Evolutionary conservation across 805 yeast genomes (phyloP).

Genomic region (Hermanozyma aechmeae): DNA sequence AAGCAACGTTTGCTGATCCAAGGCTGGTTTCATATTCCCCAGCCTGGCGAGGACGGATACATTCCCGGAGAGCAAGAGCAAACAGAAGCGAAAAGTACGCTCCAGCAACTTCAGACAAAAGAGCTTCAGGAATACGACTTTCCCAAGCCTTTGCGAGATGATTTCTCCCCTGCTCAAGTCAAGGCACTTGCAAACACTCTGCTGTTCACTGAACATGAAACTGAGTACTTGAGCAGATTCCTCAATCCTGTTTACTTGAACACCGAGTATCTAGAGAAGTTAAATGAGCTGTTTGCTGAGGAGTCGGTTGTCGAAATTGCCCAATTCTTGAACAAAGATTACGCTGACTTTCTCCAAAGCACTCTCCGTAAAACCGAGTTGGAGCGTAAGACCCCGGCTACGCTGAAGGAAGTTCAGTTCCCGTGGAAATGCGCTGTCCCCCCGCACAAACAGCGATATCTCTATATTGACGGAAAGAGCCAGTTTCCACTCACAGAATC

Average conservation of each 20-base stretch:
- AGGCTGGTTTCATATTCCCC: constrained; percentile 99
- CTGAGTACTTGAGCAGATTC: constrained; percentile 40
- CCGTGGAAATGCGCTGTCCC: constrained; percentile 94
- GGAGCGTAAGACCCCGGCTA: constrained; percentile 49
- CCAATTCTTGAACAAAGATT: constrained; percentile 50
- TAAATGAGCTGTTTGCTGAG: constrained; percentile 48
- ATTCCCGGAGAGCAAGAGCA: constrained; percentile 75
- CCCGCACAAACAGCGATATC: constrained; percentile 82
- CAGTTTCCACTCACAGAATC: constrained; percentile 22
- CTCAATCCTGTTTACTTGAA: constrained; percentile 44
- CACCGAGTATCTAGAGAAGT: constrained; percentile 19
- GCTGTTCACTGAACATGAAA: constrained; percentile 27
- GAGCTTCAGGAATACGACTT: constrained; percentile 73
- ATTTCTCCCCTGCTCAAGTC: constrained; percentile 30
- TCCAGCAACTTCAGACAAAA: constrained; percentile 70
- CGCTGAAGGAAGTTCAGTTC: constrained; percentile 40
- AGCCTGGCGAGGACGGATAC: constrained; percentile 80
- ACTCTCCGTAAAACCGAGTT: constrained; percentile 51
- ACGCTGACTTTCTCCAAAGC: constrained; percentile 37
- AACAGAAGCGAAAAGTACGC: constrained; percentile 64
- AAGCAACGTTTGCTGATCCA: constrained; percentile 87
- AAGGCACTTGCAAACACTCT: constrained; percentile 15
- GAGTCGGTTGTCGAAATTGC: constrained; percentile 64
- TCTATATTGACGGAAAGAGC: constrained; percentile 67
- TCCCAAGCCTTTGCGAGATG: constrained; percentile 54